Evolutionary conservation across 2,329 filamentous ascomycete genomes (phyloP).

Genomic region (Capronia epimyces): DNA sequence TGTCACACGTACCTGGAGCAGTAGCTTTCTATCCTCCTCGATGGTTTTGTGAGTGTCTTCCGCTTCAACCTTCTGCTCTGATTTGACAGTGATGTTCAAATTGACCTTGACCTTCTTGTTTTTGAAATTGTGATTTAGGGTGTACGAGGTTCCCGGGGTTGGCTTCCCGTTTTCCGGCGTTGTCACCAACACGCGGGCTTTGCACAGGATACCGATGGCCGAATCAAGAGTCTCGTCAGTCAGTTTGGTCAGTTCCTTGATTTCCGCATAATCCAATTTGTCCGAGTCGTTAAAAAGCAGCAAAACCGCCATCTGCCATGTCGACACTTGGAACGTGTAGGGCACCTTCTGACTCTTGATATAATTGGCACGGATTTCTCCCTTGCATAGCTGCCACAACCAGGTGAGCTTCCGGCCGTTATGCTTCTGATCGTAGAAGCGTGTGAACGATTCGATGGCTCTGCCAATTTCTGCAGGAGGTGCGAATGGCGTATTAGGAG

Average conservation of each 20-base stretch:
- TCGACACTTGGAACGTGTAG: constrained; percentile 94
- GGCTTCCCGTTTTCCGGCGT: constrained; percentile 68
- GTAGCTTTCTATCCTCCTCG: constrained; percentile 92
- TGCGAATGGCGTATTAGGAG: constrained; percentile 81
- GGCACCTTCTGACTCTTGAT: constrained; percentile 83
- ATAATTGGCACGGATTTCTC: constrained; percentile 90
- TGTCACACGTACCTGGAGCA: constrained; percentile 74
- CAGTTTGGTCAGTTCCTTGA: constrained; percentile 72
- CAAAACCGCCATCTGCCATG: constrained; percentile 95
- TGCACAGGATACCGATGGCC: constrained; percentile 77
- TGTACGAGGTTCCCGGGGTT: constrained; percentile 70
- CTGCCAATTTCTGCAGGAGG: constrained; percentile 78
- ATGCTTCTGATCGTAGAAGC: constrained; percentile 94
- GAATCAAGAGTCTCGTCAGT: constrained; percentile 79
- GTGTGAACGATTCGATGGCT: constrained; percentile 82
- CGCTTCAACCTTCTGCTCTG: constrained; percentile 91
- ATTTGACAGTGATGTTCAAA: constrained; percentile 88
- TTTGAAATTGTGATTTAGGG: constrained; percentile 91
- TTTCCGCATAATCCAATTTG: constrained; percentile 78
- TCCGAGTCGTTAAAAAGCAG: constrained; percentile 92
- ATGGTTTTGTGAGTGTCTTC: constrained; percentile 99
- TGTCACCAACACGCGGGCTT: constrained; percentile 80
- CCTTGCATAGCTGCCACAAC: constrained; percentile 98
- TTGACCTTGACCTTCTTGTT: constrained; percentile 98
- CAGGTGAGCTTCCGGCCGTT: constrained; percentile 93